Base-by-base conservation (phyloP, 2,329 filamentous ascomycete species). In the Colletotrichum spinosum region DNA sequence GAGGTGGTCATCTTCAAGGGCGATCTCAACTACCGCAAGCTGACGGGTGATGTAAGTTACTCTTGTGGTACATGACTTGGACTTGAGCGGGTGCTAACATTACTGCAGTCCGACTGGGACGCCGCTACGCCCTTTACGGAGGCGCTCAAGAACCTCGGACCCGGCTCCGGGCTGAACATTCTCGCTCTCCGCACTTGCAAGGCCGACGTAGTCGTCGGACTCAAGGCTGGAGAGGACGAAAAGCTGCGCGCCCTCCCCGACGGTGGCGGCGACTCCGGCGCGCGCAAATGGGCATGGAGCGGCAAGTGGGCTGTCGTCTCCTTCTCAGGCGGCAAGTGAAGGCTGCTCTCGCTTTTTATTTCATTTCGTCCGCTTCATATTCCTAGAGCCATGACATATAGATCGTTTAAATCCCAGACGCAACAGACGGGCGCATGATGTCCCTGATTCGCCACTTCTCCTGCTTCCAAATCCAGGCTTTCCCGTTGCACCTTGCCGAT, bases 291-390 rank as follows among this genome's bases (percentile, higher is more conserved):
- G 95, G 94, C 93, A 0, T 98, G 94, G 94, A 92, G 88, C 73
- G 95, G 95, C 46, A 97, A 97, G 79, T 98, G 93, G 92, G 95
- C 95, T 6, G 93, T 98, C n/a, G 90, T 97, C 5, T 94, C 92
- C 37, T 93, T 94, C 72, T 93, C 71, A 2, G 55, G 59, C 15
- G 68, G 69, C 38, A 69, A 72, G 51, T 67, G 42, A 64, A 49
- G 25, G 25, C 25, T 25, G 25, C 25, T 25, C 25, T 5, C 13
- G 4, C 39, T 25, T 49, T 49, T 12, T 2, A 25, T 13, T 39
- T 61, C 34, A 44, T 25, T 41, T 4, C 9, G 17, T 41, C 3
- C 9, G 17, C 46, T 41, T 34, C 3, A n/a, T 34, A 39, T 33
- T 45, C n/a, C 48, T 50, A 63, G 63, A 54, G 42, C 48, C 42